Evolutionary conservation across 1,284 basidiomycete species (phyloP), one percentile per base, ranked within the genome.

Genomic region (Trametes sp.): DNA sequence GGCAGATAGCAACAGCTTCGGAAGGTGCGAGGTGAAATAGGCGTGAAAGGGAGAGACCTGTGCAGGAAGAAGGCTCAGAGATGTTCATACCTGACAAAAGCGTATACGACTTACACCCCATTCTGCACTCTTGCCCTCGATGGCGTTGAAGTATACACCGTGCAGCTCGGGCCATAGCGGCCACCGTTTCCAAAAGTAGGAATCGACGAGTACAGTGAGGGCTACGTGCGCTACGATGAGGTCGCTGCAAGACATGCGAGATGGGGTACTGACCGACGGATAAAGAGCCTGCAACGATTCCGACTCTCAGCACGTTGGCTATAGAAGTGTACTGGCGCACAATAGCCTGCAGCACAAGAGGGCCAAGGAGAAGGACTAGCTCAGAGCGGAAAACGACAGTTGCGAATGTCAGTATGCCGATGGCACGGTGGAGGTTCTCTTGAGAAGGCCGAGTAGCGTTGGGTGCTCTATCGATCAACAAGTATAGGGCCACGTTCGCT

Each of bases 121-220:
- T 28, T 97, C 88, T 0, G 88, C 80, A 50, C 92, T 91, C 73
- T 97, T 94, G 24, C 95, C 95, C 73, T 95, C 77, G 19, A 91
- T 80, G 26, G 98, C 87, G 72, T 99, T 99, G 81, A 95, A 99
- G 65, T 90, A 86, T 23, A 96, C 69, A 1, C 88, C 86, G 5
- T 87, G 80, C 16, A 95, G 79, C 73, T 99, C 98, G 0, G 97
- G 97, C 96, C 96, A 98, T 1, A 96, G 73, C 8, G 85, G 80
- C 72, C 80, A 82, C 65, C 77, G 74, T 52, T 81, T 75, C 96
- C 96, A 98, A 74, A 98, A 93, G 76, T 91, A 92, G 1, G 94
- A 93, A 75, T 99, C 97, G 28, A 97, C 78, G 0, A 76, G 28
- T 0, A 90, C 73, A 0, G 93, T 92, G 14, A 87, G 64, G 2